Percentiles rank a stretch among this genome's conserved stretches.
These are phyloP conservation scores for Alternaria dauci DNA, from an alignment of 2,329 filamentous ascomycete genomes.

Conservation along the genomic window DNA sequence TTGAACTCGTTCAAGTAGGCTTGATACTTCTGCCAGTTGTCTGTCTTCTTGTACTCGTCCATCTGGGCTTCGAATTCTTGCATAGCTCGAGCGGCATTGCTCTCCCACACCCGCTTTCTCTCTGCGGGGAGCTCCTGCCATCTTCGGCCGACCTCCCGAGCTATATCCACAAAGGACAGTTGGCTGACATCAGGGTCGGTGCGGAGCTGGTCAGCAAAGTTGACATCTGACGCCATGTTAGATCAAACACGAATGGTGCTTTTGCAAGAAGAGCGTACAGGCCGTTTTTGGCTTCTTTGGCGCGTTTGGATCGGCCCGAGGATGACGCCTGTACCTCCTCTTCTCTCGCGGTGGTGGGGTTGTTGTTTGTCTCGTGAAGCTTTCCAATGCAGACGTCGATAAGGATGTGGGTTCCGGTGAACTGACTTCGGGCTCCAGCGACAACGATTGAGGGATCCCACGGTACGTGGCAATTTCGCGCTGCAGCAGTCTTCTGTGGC, in stretches of 20 bases:
- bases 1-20: constrained; percentile 49
- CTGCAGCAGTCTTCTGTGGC: constrained; percentile 51
- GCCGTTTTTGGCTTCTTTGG: constrained; percentile 54
- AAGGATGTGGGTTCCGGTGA: constrained; percentile 33
- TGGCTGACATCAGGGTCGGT: constrained; percentile 46
- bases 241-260: neutral
- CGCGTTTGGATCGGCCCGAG: constrained; percentile 47
- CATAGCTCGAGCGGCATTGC: constrained; percentile 49
- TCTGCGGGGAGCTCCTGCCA: constrained; percentile 50
- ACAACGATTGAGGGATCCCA: constrained; percentile 38
- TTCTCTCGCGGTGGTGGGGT: constrained; percentile 42
- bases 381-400: constrained; percentile 43
- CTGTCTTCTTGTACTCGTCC: constrained; percentile 52
- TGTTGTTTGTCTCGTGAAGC: constrained; percentile 32
- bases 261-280: constrained; percentile 34
- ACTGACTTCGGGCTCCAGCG: constrained; percentile 34
- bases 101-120: constrained; percentile 50
- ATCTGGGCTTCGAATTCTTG: constrained; percentile 51
- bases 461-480: constrained; percentile 52
- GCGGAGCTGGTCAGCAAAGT: constrained; percentile 52
- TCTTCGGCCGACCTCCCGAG: constrained; percentile 48
- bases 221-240: constrained; percentile 46
- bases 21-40: constrained; percentile 49
- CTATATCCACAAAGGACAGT: constrained; percentile 52
- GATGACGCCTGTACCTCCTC: constrained; percentile 50